Conservation (phyloP, 2,329 filamentous ascomycete genomes). For the Cucurbitaria berberidis region DNA sequence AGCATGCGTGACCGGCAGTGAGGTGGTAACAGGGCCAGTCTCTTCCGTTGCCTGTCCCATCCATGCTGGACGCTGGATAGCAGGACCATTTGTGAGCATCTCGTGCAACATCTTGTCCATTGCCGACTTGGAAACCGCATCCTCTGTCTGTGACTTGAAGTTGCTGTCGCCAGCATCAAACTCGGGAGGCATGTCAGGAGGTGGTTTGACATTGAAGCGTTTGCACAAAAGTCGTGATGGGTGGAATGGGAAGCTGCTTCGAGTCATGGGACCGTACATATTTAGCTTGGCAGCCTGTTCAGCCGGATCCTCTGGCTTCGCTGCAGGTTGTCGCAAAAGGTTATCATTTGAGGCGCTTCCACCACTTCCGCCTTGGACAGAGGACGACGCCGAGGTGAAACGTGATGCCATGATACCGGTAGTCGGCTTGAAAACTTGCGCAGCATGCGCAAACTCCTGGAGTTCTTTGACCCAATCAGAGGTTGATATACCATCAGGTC, state of each 20-base stretch:
- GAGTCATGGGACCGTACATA: conserved; percentile 91
- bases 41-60: conserved; percentile 21
- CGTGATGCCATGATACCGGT: conserved; percentile 91
- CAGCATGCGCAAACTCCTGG: conserved; percentile 75
- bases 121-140: conserved; percentile 60
- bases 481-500: conserved; percentile 58
- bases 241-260: conserved; percentile 73
- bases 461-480: conserved; percentile 84
- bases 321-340: conserved; percentile 55
- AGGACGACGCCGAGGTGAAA: conserved; percentile 70
- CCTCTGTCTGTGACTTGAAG: conserved; percentile 39
- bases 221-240: conserved; percentile 91
- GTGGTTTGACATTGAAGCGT: conserved; percentile 84
- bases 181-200: conserved; percentile 66
- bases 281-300: conserved; percentile 86
- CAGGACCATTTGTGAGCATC: conserved; percentile 32
- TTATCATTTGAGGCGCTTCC: conserved; percentile 36
- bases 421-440: conserved; percentile 87
- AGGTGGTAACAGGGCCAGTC: conserved; percentile 1
- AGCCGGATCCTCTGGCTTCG: conserved; percentile 74
- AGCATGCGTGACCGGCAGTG: conserved; percentile 26
- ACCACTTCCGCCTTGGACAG: conserved; percentile 32
- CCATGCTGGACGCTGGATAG: conserved; percentile 39
- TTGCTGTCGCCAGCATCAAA: conserved; percentile 44
- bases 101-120: conserved; percentile 52